Percentiles rank a stretch among this genome's conserved stretches.
Evolutionary conservation across 306 rosid species (phyloP).

Genomic region (Arachis hypogaea): DNA sequence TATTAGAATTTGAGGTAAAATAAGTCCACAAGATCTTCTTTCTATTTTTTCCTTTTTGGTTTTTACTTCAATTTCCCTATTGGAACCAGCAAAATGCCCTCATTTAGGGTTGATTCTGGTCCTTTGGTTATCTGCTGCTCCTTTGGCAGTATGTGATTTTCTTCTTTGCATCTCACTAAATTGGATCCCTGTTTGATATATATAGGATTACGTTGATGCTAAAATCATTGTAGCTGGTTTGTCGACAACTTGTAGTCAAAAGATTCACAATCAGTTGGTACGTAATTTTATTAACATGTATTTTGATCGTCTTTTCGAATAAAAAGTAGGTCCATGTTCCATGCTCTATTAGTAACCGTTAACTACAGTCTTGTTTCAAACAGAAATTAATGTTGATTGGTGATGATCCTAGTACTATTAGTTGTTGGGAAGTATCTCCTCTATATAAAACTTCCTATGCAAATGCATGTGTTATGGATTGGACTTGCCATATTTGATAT

Average conservation of each 20-base stretch:
- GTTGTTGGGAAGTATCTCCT: constrained; percentile 21
- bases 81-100: constrained; percentile 18
- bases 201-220: constrained; percentile 86
- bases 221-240: constrained; percentile 80
- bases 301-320: constrained; percentile 30
- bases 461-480: constrained; percentile 26
- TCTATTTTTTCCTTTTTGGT: not conserved
- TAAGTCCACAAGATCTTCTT: constrained; percentile 1
- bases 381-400: constrained; percentile 19
- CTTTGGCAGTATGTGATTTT: not conserved
- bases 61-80: not conserved
- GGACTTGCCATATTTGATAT: constrained; percentile 5
- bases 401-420: not conserved
- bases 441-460: constrained; percentile 22
- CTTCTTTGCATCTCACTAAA: constrained; percentile 33
- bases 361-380: constrained; percentile 12
- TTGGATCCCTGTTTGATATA: constrained; percentile 40
- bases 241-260: constrained; percentile 95
- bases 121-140: constrained; percentile 9
- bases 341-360: constrained; percentile 14
- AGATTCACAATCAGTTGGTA: constrained; percentile 96
- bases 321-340: constrained; percentile 8
- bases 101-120: constrained; percentile 16
- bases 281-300: constrained; percentile 30
- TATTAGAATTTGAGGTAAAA: constrained; percentile 72